Conservation (phyloP, 1,284 basidiomycete genomes). For the Cutaneotrichosporon sp. region DNA sequence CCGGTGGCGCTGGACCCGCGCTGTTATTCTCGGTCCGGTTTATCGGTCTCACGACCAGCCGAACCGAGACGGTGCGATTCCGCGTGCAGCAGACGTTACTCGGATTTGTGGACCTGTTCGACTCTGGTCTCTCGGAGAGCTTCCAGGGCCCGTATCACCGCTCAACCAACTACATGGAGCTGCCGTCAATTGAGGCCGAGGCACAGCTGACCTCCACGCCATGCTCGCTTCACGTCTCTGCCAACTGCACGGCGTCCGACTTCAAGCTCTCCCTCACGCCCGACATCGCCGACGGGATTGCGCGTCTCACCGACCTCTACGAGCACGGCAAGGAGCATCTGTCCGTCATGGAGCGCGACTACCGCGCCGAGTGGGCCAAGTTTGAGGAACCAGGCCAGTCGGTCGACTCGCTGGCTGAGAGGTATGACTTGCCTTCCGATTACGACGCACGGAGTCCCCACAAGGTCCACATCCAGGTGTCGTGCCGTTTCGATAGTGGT, state of each 20-base stretch:
- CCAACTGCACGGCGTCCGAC: conserved; percentile 75
- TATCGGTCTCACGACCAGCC: conserved; percentile 68
- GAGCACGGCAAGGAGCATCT: conserved; percentile 75
- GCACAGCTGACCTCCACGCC: conserved; percentile 65
- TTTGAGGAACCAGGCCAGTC: conserved; percentile 10
- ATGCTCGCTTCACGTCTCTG: conserved; percentile 61
- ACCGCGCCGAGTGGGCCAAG: conserved; percentile 41
- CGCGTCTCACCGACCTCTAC: conserved; percentile 80
- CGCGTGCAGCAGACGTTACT: conserved; percentile 70
- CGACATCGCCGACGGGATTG: conserved; percentile 72
- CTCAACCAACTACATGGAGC: conserved; percentile 67
- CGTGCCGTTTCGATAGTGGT: conserved; percentile 76
- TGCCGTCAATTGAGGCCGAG: conserved; percentile 68
- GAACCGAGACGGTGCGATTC: conserved; percentile 74
- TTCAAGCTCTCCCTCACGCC: conserved; percentile 84
- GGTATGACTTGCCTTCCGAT: conserved; percentile 31
- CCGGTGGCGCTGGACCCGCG: conserved; percentile 62
- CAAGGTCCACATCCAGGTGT: conserved; percentile 62
- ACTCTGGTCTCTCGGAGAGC: conserved; percentile 66
- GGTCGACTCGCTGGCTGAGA: conserved; percentile 27
- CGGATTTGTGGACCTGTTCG: conserved; percentile 81
- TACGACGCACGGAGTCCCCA: background rate
- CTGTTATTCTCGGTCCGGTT: conserved; percentile 78
- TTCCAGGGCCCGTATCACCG: conserved; percentile 70
- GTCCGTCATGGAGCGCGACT: conserved; percentile 59